A percentile compares a stretch with the other conserved stretches of the same genome.
Conservation (phyloP, 306 rosid species). For the Astragalus glycyphyllos region DNA sequence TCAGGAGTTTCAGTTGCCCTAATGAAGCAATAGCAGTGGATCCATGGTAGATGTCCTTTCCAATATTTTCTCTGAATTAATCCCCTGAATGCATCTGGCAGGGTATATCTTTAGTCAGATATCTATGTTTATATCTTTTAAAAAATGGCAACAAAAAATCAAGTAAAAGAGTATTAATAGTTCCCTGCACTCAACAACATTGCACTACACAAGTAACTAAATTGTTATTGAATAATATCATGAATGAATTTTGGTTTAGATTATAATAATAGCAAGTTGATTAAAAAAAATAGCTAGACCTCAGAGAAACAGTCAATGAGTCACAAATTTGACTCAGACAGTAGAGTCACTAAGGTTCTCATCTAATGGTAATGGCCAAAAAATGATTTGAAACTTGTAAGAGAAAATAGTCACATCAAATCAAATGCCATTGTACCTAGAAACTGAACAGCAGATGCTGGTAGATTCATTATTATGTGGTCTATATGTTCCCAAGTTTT, state of each 20-base stretch:
- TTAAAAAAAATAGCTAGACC: no score
- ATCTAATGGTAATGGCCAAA: not conserved
- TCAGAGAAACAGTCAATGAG: slow-evolving; percentile 17
- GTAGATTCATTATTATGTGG: slow-evolving; percentile 89
- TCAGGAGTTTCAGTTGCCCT: slow-evolving; percentile 80
- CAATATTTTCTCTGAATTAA: slow-evolving; percentile 66
- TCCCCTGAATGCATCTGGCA: slow-evolving; percentile 79
- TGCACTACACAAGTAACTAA: slow-evolving; percentile 16
- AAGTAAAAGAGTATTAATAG: slow-evolving; percentile 2
- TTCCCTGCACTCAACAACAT: slow-evolving; percentile 14
- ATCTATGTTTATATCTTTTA: slow-evolving; percentile 26
- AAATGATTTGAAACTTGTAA: slow-evolving; percentile 1
- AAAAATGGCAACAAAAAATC: slow-evolving; percentile 21
- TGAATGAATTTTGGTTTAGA: slow-evolving; percentile 30
- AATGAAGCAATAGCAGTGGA: slow-evolving; percentile 94
- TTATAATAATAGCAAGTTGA: no score
- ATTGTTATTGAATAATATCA: slow-evolving; percentile 20
- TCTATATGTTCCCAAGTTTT: slow-evolving; percentile 87
- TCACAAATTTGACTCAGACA: slow-evolving; percentile 11
- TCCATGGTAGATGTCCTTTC: slow-evolving; percentile 83
- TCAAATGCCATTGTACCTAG: slow-evolving; percentile 60
- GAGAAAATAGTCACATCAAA: slow-evolving; percentile 36
- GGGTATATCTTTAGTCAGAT: slow-evolving; percentile 28
- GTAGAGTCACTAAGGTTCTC: not conserved
- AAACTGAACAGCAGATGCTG: slow-evolving; percentile 94